Evolutionary conservation across 1,139 yeast genomes (phyloP), one percentile per base, ranked within the genome.

Genomic region (Scheffersomyces insectosa): DNA sequence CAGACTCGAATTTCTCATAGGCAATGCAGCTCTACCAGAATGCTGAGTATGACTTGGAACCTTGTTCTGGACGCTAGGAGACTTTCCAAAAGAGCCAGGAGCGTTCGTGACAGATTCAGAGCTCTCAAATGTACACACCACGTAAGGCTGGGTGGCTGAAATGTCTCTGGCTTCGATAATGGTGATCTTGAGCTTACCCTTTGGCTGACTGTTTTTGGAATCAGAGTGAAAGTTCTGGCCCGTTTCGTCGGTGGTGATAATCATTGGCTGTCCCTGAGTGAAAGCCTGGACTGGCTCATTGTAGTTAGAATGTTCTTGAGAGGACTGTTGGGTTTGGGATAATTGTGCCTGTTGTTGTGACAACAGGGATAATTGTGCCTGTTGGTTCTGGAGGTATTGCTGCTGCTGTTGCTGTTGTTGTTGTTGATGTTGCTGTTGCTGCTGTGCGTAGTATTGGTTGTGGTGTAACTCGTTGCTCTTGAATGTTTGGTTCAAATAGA

Each of bases 111-210:
- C 90, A 53, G 85, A 88, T 67, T 91, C 98, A 1, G 96, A 85
- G 49, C 95, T 85, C 61, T 90, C 97, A 68, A 88, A 91, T 2
- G 96, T 88, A 63, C 96, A 88, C 29, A 91, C 97, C 20, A 88
- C 97, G 62, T 91, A 91, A 3, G 97, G 97, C 55, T 82, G 85
- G 7, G 89, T 77, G 37, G 65, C 66, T 50, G 77, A 70, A 48
- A 90, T 72, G 52, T 82, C 84, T 46, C 76, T 78, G 3, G 97
- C 97, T 62, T 88, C 93, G 33, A 86, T 72, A 52, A 93, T 89
- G 38, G 81, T 80, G 39, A 93, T 90, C 56, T 82, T 82, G 42
- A 93, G 75, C 62, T 87, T 88, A 38, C 98, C 98, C 62, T 86
- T 80, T 39, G 90, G 89, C 35, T 80, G 75, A 35, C 74, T 55